Base-by-base conservation (phyloP, 192 early-diverging fungal genomes). In the Chytriomyces hyalinus region DNA sequence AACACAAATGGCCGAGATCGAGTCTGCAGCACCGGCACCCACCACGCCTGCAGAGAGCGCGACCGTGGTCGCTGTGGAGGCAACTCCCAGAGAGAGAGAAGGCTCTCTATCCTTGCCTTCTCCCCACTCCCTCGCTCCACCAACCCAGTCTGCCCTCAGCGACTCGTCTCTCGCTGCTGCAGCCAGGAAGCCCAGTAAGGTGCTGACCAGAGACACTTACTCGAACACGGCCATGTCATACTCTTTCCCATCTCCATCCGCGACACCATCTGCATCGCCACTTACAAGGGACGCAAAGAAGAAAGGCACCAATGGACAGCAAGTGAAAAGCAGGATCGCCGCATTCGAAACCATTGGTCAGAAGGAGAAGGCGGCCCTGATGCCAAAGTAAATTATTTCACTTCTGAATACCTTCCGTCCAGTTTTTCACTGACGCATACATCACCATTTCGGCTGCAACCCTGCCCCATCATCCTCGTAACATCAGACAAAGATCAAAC, bases 371-470 rank as follows among this genome's bases (percentile, higher is more conserved):
- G 15, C 13, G 53, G 53, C 53, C 53, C 53, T 57, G 15, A 57
- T 57, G 53, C 53, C 53, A 57, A 57, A 57, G 53, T 57, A 57
- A 57, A 20, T 20, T n/a, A 57, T 57, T 57, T 57, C 53, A 20
- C 3, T 57, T 20, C 53, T 3, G 13, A 13, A 57, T 57, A 13
- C 4, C 53, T 57, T 57, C 53, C 3, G 15, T 20, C 20, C 53
- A 57, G 53, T 3, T 57, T 57, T 20, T 20, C 5, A 57, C 20
- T 20, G 53, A 13, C 53, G 53, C 53, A 57, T 36, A 1, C 36
- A 36, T 36, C 36, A 36, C 36, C 36, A 36, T 36, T 36, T 36
- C 36, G 36, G 4, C 36, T 36, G 36, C 36, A 36, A 36, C 36
- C 36, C 36, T 36, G 36, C 0, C 36, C 36, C 36, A 36, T 36